These are phyloP conservation scores for Debaryomyces sp. DNA, from an alignment of 1,139 yeast species.

Conservation along the genomic window DNA sequence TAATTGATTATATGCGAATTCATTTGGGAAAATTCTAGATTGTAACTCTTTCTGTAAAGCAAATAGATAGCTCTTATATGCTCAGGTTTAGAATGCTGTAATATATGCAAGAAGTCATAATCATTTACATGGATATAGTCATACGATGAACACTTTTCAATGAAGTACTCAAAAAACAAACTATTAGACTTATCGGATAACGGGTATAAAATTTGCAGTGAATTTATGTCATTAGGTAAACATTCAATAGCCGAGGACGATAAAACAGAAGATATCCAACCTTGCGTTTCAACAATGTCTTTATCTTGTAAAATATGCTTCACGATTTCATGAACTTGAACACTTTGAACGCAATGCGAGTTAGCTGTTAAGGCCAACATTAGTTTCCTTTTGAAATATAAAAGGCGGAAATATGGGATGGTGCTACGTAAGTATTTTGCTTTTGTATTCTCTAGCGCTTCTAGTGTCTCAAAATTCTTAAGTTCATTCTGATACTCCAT, in stretches of 20 bases:
- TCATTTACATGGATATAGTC: constrained; percentile 1
- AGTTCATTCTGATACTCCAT: constrained; percentile 1
- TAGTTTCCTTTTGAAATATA: constrained; percentile 5
- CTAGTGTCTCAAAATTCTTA: constrained; percentile 3
- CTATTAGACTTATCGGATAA: neutral
- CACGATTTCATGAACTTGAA: neutral
- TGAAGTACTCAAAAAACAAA: neutral
- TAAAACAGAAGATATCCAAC: constrained; percentile 10
- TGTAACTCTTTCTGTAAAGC: constrained; percentile 4
- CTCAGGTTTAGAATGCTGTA: neutral
- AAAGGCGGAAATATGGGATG: constrained; percentile 5
- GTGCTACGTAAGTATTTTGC: neutral
- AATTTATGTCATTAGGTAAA: neutral
- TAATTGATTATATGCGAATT: constrained; percentile 8
- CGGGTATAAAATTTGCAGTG: neutral
- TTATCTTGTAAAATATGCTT: neutral
- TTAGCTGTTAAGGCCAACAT: neutral
- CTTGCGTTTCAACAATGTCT: neutral
- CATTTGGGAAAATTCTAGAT: neutral
- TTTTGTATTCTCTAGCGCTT: neutral
- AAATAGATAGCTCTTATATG: neutral
- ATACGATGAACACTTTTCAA: neutral
- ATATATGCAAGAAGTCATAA: constrained; percentile 8
- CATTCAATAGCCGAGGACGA: constrained; percentile 3
- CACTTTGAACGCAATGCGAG: neutral